Percentiles rank a stretch among this genome's conserved stretches.
Conservation (phyloP, 495 filamentous ascomycete species). For the Tuber microsphaerosporum region DNA sequence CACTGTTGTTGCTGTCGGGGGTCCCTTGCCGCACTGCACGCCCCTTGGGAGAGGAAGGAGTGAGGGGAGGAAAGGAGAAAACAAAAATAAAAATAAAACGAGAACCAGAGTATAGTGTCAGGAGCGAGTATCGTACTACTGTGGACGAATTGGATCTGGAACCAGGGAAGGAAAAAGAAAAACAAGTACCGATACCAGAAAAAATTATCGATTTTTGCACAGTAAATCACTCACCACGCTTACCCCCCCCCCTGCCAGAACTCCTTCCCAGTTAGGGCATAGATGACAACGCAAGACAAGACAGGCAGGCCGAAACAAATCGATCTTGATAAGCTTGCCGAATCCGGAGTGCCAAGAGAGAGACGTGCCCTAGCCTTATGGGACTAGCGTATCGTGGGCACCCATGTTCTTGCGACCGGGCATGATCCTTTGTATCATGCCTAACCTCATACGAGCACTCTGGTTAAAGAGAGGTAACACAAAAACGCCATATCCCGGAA, state of each 20-base stretch:
- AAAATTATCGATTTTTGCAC: constrained; percentile 3
- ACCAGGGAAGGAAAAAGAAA: too few species aligned
- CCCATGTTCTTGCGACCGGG: neutral
- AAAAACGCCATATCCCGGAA: neutral
- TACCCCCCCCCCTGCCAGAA: neutral
- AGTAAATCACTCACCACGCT: neutral
- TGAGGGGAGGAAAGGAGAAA: neutral
- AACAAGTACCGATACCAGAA: neutral
- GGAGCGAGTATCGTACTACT: too few species aligned
- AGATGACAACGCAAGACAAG: neutral
- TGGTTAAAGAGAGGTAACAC: neutral
- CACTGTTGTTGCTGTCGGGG: neutral
- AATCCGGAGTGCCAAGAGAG: neutral
- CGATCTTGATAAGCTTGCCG: neutral
- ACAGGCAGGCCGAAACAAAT: neutral
- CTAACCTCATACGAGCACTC: neutral
- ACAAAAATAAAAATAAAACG: neutral
- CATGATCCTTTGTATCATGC: neutral
- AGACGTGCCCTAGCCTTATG: neutral
- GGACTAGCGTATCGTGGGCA: neutral
- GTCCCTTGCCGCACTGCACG: neutral
- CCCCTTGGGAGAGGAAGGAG: neutral
- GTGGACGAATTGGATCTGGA: too few species aligned
- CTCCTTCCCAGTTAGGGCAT: neutral
- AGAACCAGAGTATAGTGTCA: neutral